These are phyloP conservation scores for Tephrocybe sp. DNA, from an alignment of 768 basidiomycete genomes.

Conservation along the genomic window DNA sequence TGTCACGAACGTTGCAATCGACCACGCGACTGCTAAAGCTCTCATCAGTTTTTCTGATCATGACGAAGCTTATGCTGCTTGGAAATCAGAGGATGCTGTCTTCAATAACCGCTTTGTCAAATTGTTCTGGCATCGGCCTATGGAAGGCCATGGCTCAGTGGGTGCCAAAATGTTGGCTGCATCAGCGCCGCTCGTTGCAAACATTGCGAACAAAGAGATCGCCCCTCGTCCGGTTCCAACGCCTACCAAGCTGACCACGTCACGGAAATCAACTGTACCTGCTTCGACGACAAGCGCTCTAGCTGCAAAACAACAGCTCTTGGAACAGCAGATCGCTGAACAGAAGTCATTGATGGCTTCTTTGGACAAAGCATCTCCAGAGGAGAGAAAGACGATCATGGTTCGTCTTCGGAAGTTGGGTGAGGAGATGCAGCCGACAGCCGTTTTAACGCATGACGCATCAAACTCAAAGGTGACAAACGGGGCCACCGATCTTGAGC, in stretches of 20 bases:
- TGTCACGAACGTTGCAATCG: constrained; percentile 90
- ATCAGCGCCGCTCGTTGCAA: constrained; percentile 74
- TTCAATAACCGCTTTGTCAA: constrained; percentile 95
- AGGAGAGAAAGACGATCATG: constrained; percentile 83
- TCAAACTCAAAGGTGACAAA: constrained; percentile 24
- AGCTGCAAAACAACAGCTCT: constrained; percentile 70
- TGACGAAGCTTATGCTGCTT: constrained; percentile 82
- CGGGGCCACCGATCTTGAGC: constrained; percentile 43
- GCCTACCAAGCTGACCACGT: constrained; percentile 18
- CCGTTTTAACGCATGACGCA: constrained; percentile 26
- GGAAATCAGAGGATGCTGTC: constrained; percentile 94
- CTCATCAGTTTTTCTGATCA: constrained; percentile 86
- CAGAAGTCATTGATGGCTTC: constrained; percentile 84
- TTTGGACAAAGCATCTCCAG: constrained; percentile 57
- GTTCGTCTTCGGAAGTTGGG: constrained; percentile 70
- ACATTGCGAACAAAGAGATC: constrained; percentile 43
- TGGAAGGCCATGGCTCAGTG: constrained; percentile 85
- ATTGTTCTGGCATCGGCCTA: constrained; percentile 91
- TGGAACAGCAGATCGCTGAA: constrained; percentile 84
- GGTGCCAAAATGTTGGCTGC: constrained; percentile 81
- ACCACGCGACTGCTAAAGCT: constrained; percentile 71
- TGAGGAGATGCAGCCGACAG: constrained; percentile 69
- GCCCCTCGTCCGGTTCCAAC: constrained; percentile 21
- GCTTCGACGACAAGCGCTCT: constrained; percentile 44
- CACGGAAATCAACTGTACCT: constrained; percentile 32